Base-by-base conservation (phyloP, 2,329 filamentous ascomycete genomes). In the Zymoseptoria crescenta region DNA sequence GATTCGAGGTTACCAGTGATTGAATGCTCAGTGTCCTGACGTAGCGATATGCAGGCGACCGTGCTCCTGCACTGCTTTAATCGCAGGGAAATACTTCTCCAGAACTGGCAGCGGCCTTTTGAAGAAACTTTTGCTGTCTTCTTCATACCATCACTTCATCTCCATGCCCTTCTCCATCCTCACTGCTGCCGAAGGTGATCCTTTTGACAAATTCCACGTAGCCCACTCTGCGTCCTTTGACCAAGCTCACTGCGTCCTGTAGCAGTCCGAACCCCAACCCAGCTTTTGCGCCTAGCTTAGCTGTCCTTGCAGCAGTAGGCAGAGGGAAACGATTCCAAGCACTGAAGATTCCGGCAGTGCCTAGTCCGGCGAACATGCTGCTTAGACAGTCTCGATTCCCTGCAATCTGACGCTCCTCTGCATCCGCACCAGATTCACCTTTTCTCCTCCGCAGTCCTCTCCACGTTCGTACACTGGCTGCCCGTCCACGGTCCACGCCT, bases 261-360 rank as follows among this genome's bases (percentile, higher is more conserved):
- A 87, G 73, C 45, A 93, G 77, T 24, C 93, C 93, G 74, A 91
- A 97, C 7, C 78, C 83, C 41, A 96, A 71, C 20, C 93, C 92
- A 64, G 91, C 86, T 66, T 88, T 79, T 52, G 96, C 77, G 1
- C 91, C 93, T 66, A 88, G 83, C 71, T 86, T 89, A 55, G 91
- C 91, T 50, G 90, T 94, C 62, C 77, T 69, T 45, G 75, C 75
- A 20, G 77, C 74, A 24, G 74, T 79, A 21, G 87, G 85, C 29
- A 93, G 76, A 35, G 91, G 89, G 68, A 96, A 89, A 49, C 86
- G 83, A 78, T 92, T 89, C 83, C 89, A 88, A 59, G 91, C 77
- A 72, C 91, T 96, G 79, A 96, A 96, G 8, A 86, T 81, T 1
- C 93, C 93, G 0, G 92, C 90, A 41, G 94, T 87, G 0, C 88